Conservation (phyloP, 805 yeast species). For the Clavispora santaluciae region DNA sequence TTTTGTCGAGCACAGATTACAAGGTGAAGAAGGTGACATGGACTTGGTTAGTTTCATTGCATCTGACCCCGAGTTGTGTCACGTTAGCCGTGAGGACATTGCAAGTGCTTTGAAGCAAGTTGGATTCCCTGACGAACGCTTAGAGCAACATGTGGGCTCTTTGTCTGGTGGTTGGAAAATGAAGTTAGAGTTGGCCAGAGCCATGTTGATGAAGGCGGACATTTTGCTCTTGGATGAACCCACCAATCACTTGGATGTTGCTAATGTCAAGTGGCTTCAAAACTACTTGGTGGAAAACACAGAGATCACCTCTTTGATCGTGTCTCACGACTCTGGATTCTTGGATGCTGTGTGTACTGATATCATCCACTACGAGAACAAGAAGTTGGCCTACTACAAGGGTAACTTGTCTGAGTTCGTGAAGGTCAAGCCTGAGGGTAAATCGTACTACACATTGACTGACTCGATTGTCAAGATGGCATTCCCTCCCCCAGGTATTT, state of each 20-base stretch:
- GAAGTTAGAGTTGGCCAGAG: conserved; percentile 98
- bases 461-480: conserved; percentile 94
- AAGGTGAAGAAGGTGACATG: conserved; percentile 90
- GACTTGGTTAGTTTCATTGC: conserved; percentile 86
- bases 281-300: conserved; percentile 79
- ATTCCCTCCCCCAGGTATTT: conserved; percentile 96
- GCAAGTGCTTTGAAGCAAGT: conserved; percentile 72
- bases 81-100: conserved; percentile 65
- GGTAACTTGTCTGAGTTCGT: conserved; percentile 94
- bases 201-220: conserved; percentile 96
- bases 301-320: conserved; percentile 89
- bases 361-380: conserved; percentile 92
- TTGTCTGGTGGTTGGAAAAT: conserved; percentile 99
- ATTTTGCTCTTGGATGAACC: conserved; percentile 94
- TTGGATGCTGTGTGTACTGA: conserved; percentile 94
- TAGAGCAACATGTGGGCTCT: conserved; percentile 88
- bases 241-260: conserved; percentile 94
- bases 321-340: conserved; percentile 97
- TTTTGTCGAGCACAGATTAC: conserved; percentile 94
- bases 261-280: conserved; percentile 90
- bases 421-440: conserved; percentile 90
- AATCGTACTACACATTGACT: conserved; percentile 88
- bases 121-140: conserved; percentile 88
- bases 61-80: conserved; percentile 73
- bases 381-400: conserved; percentile 89